Base-by-base conservation (phyloP, 345 rosid species). In the Odontarrhena argentea region DNA sequence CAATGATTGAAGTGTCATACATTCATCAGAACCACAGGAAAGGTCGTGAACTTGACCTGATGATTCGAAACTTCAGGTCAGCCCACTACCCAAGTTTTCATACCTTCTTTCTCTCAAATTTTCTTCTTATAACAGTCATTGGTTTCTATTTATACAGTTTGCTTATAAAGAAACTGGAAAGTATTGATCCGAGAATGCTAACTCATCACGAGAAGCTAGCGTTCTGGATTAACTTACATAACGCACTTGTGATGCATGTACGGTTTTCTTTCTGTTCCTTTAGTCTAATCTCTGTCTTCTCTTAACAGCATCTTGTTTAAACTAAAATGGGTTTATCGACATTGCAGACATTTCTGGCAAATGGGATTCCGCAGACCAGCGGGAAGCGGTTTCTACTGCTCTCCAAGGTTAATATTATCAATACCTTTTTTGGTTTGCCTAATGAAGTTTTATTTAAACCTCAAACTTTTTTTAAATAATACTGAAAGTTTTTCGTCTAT, bases 221-320 rank as follows among this genome's bases (percentile, higher is more conserved):
- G 24, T 95, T 95, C 70, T 95, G 97, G 99, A 83, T 95, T 81
- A 95, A 95, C 46, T 24, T 91, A 68, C 99, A 95, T 79, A 95
- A 95, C 67, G 84, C 93, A 0, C 70, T 91, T 24, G 91, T 86
- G 78, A 95, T 95, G 99, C 96, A 95, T 73, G 99, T 95, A 86
- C 68, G 5, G 12, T 26, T 49, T 47, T 24, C 35, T 53, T 49
- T 48, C 7, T 52, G 25, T 57, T 61, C 24, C 38, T 74, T 53
- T 60, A 57, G 18, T 59, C 63, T 45, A 41, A 34, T 12, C 18
- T 60, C 8, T 61, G 45, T 13, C 28, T 46, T 60, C 30, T 9
- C 6, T 13, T 11, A 7, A 55, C 47, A 38, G 5, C 30, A 7
- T 2, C 7, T 1, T 47, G 10, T 3, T 8, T 4, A 25, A 46